Conservation (phyloP, 1,284 basidiomycete species). For the Ustilago xerochloae region DNA sequence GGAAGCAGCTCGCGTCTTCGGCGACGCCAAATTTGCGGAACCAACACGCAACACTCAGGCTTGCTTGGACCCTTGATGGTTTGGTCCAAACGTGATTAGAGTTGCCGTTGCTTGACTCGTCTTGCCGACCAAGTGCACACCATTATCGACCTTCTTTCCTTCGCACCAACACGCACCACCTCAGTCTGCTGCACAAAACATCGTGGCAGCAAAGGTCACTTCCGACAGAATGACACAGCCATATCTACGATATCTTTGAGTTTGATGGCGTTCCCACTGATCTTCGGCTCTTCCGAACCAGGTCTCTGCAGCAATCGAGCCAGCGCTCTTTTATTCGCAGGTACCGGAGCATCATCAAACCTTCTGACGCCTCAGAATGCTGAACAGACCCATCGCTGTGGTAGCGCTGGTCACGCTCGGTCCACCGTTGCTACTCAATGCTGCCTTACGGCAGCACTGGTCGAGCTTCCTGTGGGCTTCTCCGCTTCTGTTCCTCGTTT, state of each 20-base stretch:
- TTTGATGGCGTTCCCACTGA: background rate
- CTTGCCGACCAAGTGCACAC: no score
- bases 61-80: conserved; percentile 17
- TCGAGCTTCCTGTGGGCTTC: conserved; percentile 32
- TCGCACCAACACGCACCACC: background rate
- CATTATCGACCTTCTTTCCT: no score
- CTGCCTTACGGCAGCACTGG: conserved; percentile 23
- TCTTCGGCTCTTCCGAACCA: background rate
- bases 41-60: conserved; percentile 4
- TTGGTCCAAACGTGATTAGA: background rate
- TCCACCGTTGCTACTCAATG: conserved; percentile 30
- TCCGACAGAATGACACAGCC: background rate
- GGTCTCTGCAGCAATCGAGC: background rate
- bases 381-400: conserved; percentile 4
- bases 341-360: no score
- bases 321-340: background rate
- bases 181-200: background rate
- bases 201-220: background rate
- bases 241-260: background rate
- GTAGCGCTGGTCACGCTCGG: conserved; percentile 16
- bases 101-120: background rate
- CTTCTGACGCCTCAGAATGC: conserved; percentile 1
- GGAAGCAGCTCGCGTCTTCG: background rate
- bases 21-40: background rate
- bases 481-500: conserved; percentile 25